These are phyloP conservation scores for Phaeosphaeria sp. DNA, from an alignment of 2,329 filamentous ascomycete genomes.

Conservation along the genomic window DNA sequence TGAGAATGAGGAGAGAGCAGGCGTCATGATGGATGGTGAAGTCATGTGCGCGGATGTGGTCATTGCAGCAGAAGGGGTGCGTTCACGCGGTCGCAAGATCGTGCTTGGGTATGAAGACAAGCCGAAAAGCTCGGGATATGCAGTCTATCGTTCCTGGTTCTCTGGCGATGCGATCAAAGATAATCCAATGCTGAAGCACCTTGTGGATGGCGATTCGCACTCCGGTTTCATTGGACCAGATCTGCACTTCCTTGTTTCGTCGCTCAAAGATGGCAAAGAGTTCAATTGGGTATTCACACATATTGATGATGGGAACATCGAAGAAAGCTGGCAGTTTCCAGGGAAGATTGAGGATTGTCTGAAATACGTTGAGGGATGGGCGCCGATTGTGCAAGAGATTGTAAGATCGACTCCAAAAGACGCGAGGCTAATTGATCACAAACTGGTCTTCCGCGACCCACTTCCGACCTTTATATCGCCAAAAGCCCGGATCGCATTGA, in stretches of 20 bases:
- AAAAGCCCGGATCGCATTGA: constrained; percentile 56
- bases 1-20: constrained; percentile 59
- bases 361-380: constrained; percentile 40
- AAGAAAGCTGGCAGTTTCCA: constrained; percentile 43
- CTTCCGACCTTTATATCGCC: constrained; percentile 60
- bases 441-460: constrained; percentile 61
- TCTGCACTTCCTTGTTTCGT: constrained; percentile 45
- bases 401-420: constrained; percentile 41
- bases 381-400: constrained; percentile 39
- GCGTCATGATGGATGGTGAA: constrained; percentile 58
- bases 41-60: constrained; percentile 56
- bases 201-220: constrained; percentile 44
- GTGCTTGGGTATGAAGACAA: constrained; percentile 61
- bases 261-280: constrained; percentile 42
- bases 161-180: constrained; percentile 31
- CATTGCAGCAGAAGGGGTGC: constrained; percentile 61
- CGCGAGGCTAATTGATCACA: constrained; percentile 57
- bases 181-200: constrained; percentile 35
- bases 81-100: constrained; percentile 58
- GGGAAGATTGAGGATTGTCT: constrained; percentile 40
- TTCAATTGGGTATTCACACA: constrained; percentile 49
- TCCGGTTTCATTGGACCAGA: constrained; percentile 44
- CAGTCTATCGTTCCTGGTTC: constrained; percentile 59
- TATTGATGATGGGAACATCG: constrained; percentile 47
- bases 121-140: constrained; percentile 60